Percentiles rank a stretch among this genome's conserved stretches.
Evolutionary conservation across 176 grass and related monocot species (phyloP).

Genomic region (Tillandsia fasciculata): DNA sequence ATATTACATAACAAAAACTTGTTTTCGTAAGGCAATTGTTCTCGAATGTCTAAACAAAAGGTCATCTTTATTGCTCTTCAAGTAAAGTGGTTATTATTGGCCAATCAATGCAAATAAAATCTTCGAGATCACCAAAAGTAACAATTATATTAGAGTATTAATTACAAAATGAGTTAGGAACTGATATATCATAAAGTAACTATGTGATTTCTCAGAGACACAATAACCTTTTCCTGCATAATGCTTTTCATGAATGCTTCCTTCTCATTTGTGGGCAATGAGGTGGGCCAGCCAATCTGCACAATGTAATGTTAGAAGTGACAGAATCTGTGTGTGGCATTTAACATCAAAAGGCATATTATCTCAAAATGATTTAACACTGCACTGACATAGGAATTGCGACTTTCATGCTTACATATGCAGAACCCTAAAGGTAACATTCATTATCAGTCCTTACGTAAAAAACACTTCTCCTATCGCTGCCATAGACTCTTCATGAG

Average conservation of each 20-base stretch:
- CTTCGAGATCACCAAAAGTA: neutral
- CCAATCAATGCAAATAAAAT: neutral
- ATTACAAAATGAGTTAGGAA: too few species aligned
- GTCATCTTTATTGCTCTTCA: neutral
- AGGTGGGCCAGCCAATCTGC: conserved; percentile 97
- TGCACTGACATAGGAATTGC: too few species aligned
- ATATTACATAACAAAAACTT: too few species aligned
- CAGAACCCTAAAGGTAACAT: too few species aligned
- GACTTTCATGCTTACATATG: too few species aligned
- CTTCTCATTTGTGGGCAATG: conserved; percentile 90
- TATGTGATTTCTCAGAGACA: neutral
- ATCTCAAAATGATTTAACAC: neutral
- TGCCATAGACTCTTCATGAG: too few species aligned
- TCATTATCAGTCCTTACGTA: too few species aligned
- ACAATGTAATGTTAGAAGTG: conserved; percentile 7
- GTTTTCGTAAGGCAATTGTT: too few species aligned
- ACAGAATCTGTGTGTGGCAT: neutral
- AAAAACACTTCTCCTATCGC: too few species aligned
- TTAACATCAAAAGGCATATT: conserved; percentile 6
- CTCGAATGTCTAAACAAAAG: neutral
- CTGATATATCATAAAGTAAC: neutral
- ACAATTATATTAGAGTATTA: neutral
- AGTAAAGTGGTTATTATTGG: neutral
- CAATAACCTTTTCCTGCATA: conserved; percentile 64
- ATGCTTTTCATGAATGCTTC: conserved; percentile 77